Percentiles rank a stretch among this genome's conserved stretches.
Evolutionary conservation across 2,329 filamentous ascomycete genomes (phyloP).

Genomic region (Aspergillus aculeatinus): DNA sequence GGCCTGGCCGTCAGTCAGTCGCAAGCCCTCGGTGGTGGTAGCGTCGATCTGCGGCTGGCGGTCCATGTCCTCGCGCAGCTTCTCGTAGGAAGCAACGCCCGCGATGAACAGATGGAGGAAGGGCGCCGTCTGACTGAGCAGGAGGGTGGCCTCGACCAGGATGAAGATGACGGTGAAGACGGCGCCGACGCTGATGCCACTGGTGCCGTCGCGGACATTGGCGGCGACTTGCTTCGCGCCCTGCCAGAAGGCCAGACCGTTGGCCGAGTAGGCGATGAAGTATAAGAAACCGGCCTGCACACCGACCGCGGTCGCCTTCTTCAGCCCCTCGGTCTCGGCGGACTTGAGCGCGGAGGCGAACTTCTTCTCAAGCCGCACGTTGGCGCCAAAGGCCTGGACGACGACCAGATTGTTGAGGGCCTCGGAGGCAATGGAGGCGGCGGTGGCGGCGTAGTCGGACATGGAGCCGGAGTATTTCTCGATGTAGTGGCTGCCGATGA

Average conservation of each 20-base stretch:
- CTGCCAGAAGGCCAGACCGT: constrained; percentile 68
- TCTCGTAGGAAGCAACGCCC: constrained; percentile 55
- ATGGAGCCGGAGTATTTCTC: constrained; percentile 52
- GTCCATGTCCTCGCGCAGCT: constrained; percentile 60
- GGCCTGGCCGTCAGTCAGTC: constrained; percentile 18
- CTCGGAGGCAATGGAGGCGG: constrained; percentile 63
- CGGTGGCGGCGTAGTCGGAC: constrained; percentile 56
- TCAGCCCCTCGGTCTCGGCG: constrained; percentile 55
- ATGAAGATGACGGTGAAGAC: constrained; percentile 42
- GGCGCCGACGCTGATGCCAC: constrained; percentile 33
- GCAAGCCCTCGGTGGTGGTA: constrained; percentile 28
- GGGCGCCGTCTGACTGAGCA: constrained; percentile 40
- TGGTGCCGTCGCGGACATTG: constrained; percentile 18
- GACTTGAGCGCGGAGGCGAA: constrained; percentile 55
- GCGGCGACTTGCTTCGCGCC: constrained; percentile 57
- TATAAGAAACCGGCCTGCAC: constrained; percentile 62
- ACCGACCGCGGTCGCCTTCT: constrained; percentile 59
- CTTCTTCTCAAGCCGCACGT: constrained; percentile 57
- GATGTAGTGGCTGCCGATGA: constrained; percentile 56
- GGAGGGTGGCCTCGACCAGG: constrained; percentile 39
- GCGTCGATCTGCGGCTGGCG: constrained; percentile 49
- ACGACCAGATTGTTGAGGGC: constrained; percentile 60
- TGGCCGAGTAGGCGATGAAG: constrained; percentile 67
- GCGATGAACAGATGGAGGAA: constrained; percentile 50
- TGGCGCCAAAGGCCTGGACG: constrained; percentile 64